Evolutionary conservation across 2,329 filamentous ascomycete species (phyloP).

Genomic region (Aspergillus sp.): DNA sequence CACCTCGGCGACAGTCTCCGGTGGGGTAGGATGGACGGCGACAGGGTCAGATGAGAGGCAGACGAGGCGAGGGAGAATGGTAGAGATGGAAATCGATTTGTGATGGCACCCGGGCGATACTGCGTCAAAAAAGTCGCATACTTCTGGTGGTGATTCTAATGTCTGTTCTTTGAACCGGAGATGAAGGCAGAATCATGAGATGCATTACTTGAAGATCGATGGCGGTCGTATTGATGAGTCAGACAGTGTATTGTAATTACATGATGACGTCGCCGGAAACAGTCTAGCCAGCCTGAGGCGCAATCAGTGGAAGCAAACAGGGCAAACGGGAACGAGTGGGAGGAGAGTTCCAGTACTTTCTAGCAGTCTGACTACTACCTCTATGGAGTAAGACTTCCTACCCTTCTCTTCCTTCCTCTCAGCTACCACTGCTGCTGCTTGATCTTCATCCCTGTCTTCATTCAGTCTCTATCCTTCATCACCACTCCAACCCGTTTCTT

Average conservation of each 20-base stretch:
- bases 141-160: too few relatives aligned
- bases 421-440: conserved; percentile 9
- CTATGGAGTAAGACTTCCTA: background rate
- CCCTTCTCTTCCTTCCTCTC: background rate
- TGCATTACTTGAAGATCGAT: background rate
- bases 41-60: background rate
- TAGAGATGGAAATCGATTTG: background rate
- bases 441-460: conserved; percentile 9
- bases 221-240: background rate
- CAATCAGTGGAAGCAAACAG: conserved; percentile 25
- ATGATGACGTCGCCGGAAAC: conserved; percentile 8
- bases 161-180: background rate
- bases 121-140: too few relatives aligned
- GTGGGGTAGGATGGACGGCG: background rate
- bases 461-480: conserved; percentile 2
- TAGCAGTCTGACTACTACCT: conserved; percentile 23
- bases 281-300: conserved; percentile 19
- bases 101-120: background rate
- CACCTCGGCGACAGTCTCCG: background rate
- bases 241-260: background rate
- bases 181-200: background rate
- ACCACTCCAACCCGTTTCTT: background rate
- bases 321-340: conserved; percentile 24
- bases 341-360: conserved; percentile 43
- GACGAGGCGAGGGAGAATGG: background rate